Percentiles rank a stretch among this genome's conserved stretches.
Conservation (phyloP, 257 asterid genomes). For the Solanum megistacrolobum region DNA sequence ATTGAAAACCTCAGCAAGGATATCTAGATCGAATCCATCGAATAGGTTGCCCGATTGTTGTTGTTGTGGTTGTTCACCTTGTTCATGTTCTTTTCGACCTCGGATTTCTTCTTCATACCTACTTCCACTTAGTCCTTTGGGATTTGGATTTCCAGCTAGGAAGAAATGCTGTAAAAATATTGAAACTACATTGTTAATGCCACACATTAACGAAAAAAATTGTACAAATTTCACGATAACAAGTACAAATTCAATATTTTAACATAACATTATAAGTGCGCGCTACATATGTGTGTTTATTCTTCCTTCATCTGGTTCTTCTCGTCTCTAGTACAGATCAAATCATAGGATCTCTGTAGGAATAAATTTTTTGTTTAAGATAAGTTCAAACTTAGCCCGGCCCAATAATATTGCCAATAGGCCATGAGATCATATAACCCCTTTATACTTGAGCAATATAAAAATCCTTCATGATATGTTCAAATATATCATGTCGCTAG, state of each 20-base stretch:
- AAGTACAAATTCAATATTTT: background rate
- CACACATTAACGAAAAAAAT: background rate
- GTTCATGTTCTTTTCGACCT: background rate
- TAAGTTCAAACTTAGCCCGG: background rate
- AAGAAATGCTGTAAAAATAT: slow-evolving; percentile 26
- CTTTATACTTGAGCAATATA: too few species aligned
- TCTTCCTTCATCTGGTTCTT: background rate
- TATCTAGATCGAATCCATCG: slow-evolving; percentile 26
- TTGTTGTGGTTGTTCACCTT: background rate
- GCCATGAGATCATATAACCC: too few species aligned
- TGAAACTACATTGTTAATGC: background rate
- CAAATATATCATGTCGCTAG: too few species aligned
- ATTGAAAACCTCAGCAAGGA: slow-evolving; percentile 30
- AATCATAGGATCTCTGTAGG: background rate
- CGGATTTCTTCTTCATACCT: background rate
- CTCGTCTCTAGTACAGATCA: background rate
- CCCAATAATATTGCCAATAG: background rate
- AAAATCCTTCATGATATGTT: too few species aligned
- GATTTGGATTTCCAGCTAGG: slow-evolving; percentile 49
- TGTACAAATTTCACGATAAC: background rate
- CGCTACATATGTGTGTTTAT: background rate
- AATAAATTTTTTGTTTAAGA: background rate
- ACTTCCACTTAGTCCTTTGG: background rate
- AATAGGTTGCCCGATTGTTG: slow-evolving; percentile 16
- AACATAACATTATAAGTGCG: background rate